Base-by-base conservation (phyloP, 2,329 filamentous ascomycete genomes). In the Colletotrichum truncatum region DNA sequence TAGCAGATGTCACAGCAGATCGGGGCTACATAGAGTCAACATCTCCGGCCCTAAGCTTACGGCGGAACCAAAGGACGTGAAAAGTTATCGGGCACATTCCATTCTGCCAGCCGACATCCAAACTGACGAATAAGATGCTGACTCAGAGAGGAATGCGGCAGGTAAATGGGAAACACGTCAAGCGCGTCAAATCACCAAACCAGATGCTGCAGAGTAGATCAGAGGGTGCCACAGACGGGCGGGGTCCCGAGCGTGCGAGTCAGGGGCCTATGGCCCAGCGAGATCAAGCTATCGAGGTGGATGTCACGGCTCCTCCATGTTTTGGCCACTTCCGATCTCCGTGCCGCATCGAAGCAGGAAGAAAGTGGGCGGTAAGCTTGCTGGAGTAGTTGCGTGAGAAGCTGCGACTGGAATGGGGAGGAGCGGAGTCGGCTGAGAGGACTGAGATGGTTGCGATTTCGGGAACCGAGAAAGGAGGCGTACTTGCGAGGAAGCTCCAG, bases 401-500 rank as follows among this genome's bases (percentile, higher is more conserved):
- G 38, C 45, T 48, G 30, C 16, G 28, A 41, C 39, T 26, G 30
- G 11, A 32, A 28, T 51, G 11, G 11, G 21, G 8, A 30, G 10
- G 7, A 43, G 36, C n/a, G 52, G 25, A 62, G 16, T 32, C 21
- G 28, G 18, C 12, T 10, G 26, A 18, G 14, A 16, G 9, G 45
- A 41, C 10, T 38, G 21, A 57, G n/a, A 16, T 14, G 54, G 30
- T 55, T 65, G 57, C 49, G 57, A 53, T 26, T 52, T 61, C 39
- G 56, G 34, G 34, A 16, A 38, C 39, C 18, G 32, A 16, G 21
- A 32, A 38, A 16, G 48, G 48, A 52, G 48, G 32, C 48, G 48
- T 52, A 52, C 16, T 36, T 53, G 52, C 55, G 32, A 65, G 62
- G 28, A 45, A 62, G 62, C 62, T 65, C 62, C 49, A 65, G 62